Percentiles rank a stretch among this genome's conserved stretches.
Evolutionary conservation across 75 land plant species (phyloP).

Genomic region (Pinus tabuliformis): DNA sequence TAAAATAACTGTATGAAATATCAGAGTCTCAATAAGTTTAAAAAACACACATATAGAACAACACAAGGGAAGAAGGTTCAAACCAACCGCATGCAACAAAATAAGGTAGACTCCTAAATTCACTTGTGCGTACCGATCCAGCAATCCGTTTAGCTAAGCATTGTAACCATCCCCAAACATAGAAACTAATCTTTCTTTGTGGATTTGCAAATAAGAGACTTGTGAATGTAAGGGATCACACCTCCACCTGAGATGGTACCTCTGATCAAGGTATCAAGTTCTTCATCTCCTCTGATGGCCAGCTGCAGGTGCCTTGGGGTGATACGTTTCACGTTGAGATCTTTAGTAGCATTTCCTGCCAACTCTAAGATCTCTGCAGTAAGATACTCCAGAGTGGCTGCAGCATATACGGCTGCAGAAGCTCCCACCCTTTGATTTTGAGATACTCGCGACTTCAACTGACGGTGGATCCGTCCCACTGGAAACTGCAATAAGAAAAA

Average conservation of each 20-base stretch:
- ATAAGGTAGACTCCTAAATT: too few relatives aligned
- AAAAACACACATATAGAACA: too few relatives aligned
- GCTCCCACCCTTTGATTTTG: conserved; percentile 73
- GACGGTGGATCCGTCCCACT: conserved; percentile 60
- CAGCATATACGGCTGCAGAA: conserved; percentile 7
- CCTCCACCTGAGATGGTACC: conserved; percentile 56
- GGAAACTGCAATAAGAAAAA: conserved; percentile 37
- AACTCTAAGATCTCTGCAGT: conserved; percentile 71
- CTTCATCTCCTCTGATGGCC: conserved; percentile 64
- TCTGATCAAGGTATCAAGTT: conserved; percentile 56
- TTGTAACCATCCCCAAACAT: too few relatives aligned
- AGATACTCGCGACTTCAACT: conserved; percentile 37
- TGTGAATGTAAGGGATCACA: conserved; percentile 69
- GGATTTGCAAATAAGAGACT: conserved; percentile 14
- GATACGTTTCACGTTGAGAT: conserved; percentile 47
- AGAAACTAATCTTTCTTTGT: conserved; percentile 14
- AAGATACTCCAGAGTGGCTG: conserved; percentile 57
- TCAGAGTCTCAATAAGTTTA: too few relatives aligned
- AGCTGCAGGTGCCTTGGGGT: conserved; percentile 68
- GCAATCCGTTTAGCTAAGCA: too few relatives aligned
- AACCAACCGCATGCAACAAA: too few relatives aligned
- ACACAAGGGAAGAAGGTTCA: too few relatives aligned
- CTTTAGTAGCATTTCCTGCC: conserved; percentile 64
- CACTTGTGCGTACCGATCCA: too few relatives aligned
- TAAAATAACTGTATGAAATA: too few relatives aligned